Base-by-base conservation (phyloP, 2,329 filamentous ascomycete species). In the Penicillium sp. region DNA sequence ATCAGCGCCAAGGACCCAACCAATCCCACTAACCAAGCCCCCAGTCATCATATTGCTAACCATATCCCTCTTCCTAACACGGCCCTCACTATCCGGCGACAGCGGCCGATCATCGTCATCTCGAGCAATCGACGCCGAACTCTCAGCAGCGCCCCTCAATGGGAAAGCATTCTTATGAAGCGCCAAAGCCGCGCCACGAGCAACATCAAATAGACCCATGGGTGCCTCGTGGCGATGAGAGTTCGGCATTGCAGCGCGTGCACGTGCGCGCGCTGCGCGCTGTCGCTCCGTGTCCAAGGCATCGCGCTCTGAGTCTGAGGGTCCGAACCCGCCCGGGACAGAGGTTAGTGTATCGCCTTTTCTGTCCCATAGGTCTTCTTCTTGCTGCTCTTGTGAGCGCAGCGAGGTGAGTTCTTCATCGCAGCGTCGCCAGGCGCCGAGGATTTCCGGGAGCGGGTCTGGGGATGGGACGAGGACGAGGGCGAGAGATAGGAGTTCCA, bases 31-130 rank as follows among this genome's bases (percentile, higher is more conserved):
- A 8, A 82, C 83, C 65, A 87, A 69, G 7, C 83, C 83, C 2
- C 83, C 84, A 12, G 82, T 85, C 6, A 86, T 84, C 70, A 84
- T 84, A 72, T 80, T 86, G 56, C 84, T 84, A 45, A 87, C 83
- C 73, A 86, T 71, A 67, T 81, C 79, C 56, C 79, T 68, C 63
- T 80, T 81, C 40, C 79, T 69, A 16, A 79, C 73, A 40, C 73
- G 70, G 1, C 64, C 67, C 26, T 69, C 66, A 16, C 61, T 69
- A n/a, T 62, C 66, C 56, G 50, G 64, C 58, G 40, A 63, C 40
- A 51, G 37, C 12, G 50, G 55, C 22, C 58, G 36, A 14, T 58
- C 61, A n/a, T 53, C n/a, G n/a, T n/a, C 49, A 19, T 52, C 53
- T 2, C n/a, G 53, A 38, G 17, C 50, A 42, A 54, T 12, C 19